These are phyloP conservation scores for Forsythia viridissima DNA, from an alignment of 257 asterid species.

Conservation along the genomic window DNA sequence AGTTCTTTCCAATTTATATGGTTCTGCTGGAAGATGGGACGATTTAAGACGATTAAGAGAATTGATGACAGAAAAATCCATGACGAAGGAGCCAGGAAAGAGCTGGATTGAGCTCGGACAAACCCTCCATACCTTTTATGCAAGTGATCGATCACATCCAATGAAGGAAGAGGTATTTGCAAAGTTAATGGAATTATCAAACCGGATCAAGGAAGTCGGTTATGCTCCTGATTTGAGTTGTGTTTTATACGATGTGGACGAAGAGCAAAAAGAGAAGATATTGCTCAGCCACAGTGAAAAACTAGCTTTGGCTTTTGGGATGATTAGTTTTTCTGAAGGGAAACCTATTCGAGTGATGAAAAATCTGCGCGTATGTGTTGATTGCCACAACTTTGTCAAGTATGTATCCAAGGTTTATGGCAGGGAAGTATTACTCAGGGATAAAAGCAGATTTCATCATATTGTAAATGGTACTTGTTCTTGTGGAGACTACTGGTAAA, in stretches of 20 bases:
- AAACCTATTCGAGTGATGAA: slow-evolving; percentile 54
- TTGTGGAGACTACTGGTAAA: slow-evolving; percentile 52
- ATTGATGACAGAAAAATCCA: slow-evolving; percentile 52
- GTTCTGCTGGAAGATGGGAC: slow-evolving; percentile 75
- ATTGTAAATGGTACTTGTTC: slow-evolving; percentile 48
- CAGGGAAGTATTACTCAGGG: slow-evolving; percentile 46
- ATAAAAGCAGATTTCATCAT: slow-evolving; percentile 54
- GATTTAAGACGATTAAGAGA: slow-evolving; percentile 63
- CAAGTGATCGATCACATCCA: slow-evolving; percentile 41
- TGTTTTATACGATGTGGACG: slow-evolving; percentile 49
- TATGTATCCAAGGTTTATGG: slow-evolving; percentile 42
- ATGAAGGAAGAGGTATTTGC: slow-evolving; percentile 29
- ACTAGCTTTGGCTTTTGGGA: slow-evolving; percentile 58
- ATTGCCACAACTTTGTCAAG: slow-evolving; percentile 62
- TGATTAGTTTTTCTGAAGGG: slow-evolving; percentile 33
- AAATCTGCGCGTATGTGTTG: slow-evolving; percentile 56
- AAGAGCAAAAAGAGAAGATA: slow-evolving; percentile 44
- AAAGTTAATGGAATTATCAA: slow-evolving; percentile 41
- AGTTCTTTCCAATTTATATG: slow-evolving; percentile 66
- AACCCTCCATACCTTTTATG: slow-evolving; percentile 46
- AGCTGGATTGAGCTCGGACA: slow-evolving; percentile 68
- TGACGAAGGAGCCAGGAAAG: slow-evolving; percentile 73
- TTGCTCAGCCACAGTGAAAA: slow-evolving; percentile 60
- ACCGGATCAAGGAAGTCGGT: slow-evolving; percentile 39
- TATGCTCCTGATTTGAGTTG: slow-evolving; percentile 44